Conservation (phyloP, 805 yeast species). For the Danielia oregonensis region DNA sequence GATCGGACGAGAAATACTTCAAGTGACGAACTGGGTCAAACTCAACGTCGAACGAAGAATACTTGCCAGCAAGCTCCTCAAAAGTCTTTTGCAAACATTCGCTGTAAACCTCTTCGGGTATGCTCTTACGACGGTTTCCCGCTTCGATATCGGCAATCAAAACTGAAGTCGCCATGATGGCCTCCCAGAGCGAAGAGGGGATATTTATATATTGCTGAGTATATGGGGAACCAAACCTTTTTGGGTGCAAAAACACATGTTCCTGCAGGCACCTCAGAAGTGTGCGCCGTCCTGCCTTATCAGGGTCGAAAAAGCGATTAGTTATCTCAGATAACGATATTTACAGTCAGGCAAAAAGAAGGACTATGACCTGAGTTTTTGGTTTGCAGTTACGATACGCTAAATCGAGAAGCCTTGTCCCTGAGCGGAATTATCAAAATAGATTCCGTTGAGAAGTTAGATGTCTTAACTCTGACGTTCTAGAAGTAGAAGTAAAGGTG, state of each 20-base stretch:
- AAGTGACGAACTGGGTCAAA: conserved; percentile 39
- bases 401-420: no score
- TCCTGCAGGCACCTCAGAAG: neutral
- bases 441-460: no score
- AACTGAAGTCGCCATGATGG: conserved; percentile 26
- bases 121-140: conserved; percentile 35
- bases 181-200: neutral
- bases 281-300: conserved; percentile 2
- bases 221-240: conserved; percentile 8
- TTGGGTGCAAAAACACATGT: conserved; percentile 17
- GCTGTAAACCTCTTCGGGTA: conserved; percentile 30
- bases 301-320: neutral
- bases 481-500: no score
- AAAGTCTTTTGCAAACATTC: conserved; percentile 9
- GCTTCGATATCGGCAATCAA: conserved; percentile 28
- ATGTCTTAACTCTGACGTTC: no score
- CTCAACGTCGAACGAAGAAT: conserved; percentile 9
- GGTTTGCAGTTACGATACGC: no score
- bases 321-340: no score
- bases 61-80: conserved; percentile 4
- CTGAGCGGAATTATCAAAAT: no score
- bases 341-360: no score
- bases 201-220: neutral
- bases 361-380: no score
- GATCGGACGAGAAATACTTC: conserved; percentile 22